Conservation (phyloP, 805 yeast genomes). For the Helenozyma rhizophorensis region DNA sequence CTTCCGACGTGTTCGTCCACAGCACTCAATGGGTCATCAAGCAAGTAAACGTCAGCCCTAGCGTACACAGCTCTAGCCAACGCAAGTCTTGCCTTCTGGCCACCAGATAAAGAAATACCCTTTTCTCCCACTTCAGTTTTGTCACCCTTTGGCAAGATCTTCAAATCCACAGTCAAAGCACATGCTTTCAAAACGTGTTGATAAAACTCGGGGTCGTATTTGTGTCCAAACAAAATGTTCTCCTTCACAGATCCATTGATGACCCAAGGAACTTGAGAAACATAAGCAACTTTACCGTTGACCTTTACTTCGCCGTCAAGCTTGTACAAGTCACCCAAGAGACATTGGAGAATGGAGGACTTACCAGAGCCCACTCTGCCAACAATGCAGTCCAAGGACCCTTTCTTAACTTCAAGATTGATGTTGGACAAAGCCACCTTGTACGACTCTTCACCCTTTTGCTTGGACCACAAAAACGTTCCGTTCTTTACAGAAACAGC, state of each 20-base stretch:
- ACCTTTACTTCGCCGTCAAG: conserved; percentile 66
- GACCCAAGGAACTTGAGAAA: conserved; percentile 94
- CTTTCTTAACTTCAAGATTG: conserved; percentile 61
- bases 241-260: conserved; percentile 92
- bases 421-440: conserved; percentile 65
- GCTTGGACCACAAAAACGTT: conserved; percentile 75
- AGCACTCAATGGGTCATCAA: conserved; percentile 93
- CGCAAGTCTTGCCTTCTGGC: conserved; percentile 93
- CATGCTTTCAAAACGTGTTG: conserved; percentile 80
- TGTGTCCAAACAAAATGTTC: conserved; percentile 86
- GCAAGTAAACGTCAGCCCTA: conserved; percentile 82
- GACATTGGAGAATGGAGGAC: conserved; percentile 72
- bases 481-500: conserved; percentile 61
- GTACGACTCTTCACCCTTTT: conserved; percentile 50
- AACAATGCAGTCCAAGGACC: conserved; percentile 78
- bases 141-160: conserved; percentile 83
- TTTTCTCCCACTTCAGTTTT: conserved; percentile 93
- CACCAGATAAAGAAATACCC: conserved; percentile 94
- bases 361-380: conserved; percentile 93
- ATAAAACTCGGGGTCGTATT: conserved; percentile 77
- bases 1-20: conserved; percentile 96
- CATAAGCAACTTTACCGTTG: conserved; percentile 82
- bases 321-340: conserved; percentile 79
- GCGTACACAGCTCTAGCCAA: conserved; percentile 95
- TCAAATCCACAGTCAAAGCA: conserved; percentile 76